These are phyloP conservation scores for Myriosclerotinia scirpicola DNA, from an alignment of 2,329 filamentous ascomycete genomes.

Conservation along the genomic window DNA sequence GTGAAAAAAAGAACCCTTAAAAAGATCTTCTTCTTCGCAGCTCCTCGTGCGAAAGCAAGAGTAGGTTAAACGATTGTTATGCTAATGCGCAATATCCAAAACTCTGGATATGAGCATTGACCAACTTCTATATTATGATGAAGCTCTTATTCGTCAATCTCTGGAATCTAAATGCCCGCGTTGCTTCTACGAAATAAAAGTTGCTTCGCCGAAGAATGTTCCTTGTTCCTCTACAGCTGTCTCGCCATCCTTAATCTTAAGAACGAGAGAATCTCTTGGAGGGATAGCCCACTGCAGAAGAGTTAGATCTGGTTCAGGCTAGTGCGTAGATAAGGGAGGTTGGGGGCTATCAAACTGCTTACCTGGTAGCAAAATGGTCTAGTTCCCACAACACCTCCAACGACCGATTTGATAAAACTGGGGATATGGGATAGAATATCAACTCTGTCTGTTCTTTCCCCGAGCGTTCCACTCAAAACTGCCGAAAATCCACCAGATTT, in stretches of 20 bases:
- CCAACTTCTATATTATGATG: slow-evolving; percentile 19
- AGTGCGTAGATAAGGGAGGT: neutral
- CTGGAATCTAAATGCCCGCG: slow-evolving; percentile 15
- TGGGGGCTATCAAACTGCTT: slow-evolving; percentile 37
- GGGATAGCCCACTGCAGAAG: slow-evolving; percentile 64
- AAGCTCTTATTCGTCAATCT: slow-evolving; percentile 7
- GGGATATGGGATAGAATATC: slow-evolving; percentile 98
- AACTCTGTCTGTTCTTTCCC: slow-evolving; percentile 72
- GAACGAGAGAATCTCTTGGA: slow-evolving; percentile 57
- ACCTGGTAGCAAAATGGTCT: slow-evolving; percentile 98
- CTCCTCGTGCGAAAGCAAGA: slow-evolving; percentile 1
- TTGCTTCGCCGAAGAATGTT: slow-evolving; percentile 80
- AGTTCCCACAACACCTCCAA: slow-evolving; percentile 85
- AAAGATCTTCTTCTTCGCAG: slow-evolving; percentile 3
- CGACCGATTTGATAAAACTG: slow-evolving; percentile 91
- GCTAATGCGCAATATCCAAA: slow-evolving; percentile 14
- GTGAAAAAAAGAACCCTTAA: neutral
- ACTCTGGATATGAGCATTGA: slow-evolving; percentile 5
- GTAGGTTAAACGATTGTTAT: slow-evolving; percentile 9
- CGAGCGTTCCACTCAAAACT: slow-evolving; percentile 66
- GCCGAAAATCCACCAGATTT: slow-evolving; percentile 76
- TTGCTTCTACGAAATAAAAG: slow-evolving; percentile 72
- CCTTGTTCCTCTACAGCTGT: slow-evolving; percentile 73
- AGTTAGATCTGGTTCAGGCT: slow-evolving; percentile 29
- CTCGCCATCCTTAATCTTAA: slow-evolving; percentile 85